Evolutionary conservation across 176 grass and related monocot species (phyloP).

Genomic region (Lolium perenne): DNA sequence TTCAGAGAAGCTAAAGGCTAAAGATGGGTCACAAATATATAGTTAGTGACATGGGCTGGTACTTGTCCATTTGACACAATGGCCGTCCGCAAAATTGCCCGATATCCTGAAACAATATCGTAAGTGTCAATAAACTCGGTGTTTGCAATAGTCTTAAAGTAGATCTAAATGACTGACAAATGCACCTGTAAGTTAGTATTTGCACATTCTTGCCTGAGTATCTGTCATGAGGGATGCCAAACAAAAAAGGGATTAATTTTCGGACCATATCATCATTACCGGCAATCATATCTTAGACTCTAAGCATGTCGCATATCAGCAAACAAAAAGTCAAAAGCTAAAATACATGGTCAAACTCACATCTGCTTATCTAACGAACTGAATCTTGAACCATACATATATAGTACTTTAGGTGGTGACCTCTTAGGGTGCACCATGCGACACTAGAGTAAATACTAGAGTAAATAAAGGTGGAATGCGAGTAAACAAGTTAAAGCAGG

Average conservation of each 20-base stretch:
- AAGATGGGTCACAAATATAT: constrained; percentile 47
- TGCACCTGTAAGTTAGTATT: constrained; percentile 74
- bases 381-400: constrained; percentile 33
- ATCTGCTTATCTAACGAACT: constrained; percentile 46
- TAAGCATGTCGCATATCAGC: constrained; percentile 45
- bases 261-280: constrained; percentile 28
- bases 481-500: background rate
- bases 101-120: constrained; percentile 48
- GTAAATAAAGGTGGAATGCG: constrained; percentile 33
- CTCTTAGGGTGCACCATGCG: constrained; percentile 40
- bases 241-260: constrained; percentile 29
- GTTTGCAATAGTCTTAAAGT: background rate
- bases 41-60: constrained; percentile 42
- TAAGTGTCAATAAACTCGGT: constrained; percentile 18
- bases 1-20: constrained; percentile 40
- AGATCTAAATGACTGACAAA: constrained; percentile 41
- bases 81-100: constrained; percentile 59
- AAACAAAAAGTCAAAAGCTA: constrained; percentile 37
- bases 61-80: constrained; percentile 32
- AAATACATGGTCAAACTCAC: constrained; percentile 29
- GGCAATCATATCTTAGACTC: constrained; percentile 24
- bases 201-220: constrained; percentile 44
- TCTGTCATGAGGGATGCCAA: constrained; percentile 34
- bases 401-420: constrained; percentile 41
- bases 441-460: constrained; percentile 26